A percentile compares a stretch with the other conserved stretches of the same genome.
Conservation (phyloP, 1,284 basidiomycete species). For the Sporisorium graminicola region DNA sequence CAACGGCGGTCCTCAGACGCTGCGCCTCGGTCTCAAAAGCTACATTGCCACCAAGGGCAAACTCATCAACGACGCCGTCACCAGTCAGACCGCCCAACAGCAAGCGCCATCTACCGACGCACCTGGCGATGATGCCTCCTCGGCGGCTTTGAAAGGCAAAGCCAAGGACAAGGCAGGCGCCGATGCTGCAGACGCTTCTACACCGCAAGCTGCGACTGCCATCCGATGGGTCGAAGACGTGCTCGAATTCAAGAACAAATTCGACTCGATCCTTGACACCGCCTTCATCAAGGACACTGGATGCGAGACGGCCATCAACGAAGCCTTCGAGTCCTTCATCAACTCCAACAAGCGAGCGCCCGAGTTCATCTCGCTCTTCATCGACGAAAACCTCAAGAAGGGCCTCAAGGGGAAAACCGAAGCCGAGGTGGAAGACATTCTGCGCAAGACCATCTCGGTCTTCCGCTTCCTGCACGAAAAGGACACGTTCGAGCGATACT, state of each 20-base stretch:
- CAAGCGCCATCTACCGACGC: conserved; percentile 25
- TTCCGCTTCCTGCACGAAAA: conserved; percentile 96
- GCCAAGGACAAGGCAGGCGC: conserved; percentile 14
- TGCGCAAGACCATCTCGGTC: conserved; percentile 94
- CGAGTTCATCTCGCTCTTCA: conserved; percentile 95
- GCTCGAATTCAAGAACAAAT: conserved; percentile 89
- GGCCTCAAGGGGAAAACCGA: conserved; percentile 97
- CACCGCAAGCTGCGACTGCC: conserved; percentile 73
- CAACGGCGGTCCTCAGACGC: conserved; percentile 74
- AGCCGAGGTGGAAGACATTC: conserved; percentile 84
- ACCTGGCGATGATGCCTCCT: conserved; percentile 9
- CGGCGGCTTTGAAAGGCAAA: conserved; percentile 25
- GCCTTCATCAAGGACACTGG: conserved; percentile 83
- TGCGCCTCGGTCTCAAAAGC: conserved; percentile 80
- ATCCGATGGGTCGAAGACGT: conserved; percentile 96
- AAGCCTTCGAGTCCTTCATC: conserved; percentile 94
- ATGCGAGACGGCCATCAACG: conserved; percentile 83
- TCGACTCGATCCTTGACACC: conserved; percentile 80
- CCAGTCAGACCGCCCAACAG: conserved; percentile 14
- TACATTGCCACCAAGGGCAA: conserved; percentile 83
- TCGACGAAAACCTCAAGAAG: conserved; percentile 96
- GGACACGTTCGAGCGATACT: conserved; percentile 97
- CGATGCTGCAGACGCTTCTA: conserved; percentile 32
- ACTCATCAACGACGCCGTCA: conserved; percentile 78
- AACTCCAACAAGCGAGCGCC: conserved; percentile 89